Percentiles rank a stretch among this genome's conserved stretches.
phyloP scores from a whole-genome alignment of 202 grass and related monocot species.

The Panicum virgatum region DNA sequence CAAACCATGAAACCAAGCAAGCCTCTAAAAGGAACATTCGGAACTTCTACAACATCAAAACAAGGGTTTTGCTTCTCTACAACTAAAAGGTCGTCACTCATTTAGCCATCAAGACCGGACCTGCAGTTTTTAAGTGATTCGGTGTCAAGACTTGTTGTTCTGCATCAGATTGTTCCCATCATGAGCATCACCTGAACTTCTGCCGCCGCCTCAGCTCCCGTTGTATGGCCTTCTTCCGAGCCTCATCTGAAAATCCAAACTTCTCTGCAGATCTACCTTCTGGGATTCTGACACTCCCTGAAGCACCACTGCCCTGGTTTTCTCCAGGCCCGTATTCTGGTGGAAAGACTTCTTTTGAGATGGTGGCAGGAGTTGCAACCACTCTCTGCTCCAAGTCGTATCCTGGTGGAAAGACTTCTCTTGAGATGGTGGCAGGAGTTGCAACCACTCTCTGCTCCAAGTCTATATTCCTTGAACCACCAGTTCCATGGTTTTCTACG shows the following conservation, averaged over 20 bases:
- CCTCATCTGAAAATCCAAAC: constrained; percentile 40
- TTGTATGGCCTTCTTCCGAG: constrained; percentile 73
- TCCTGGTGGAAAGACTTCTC: too few species aligned
- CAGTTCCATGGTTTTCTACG: constrained; percentile 23
- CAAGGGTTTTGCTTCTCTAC: neutral
- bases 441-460: too few species aligned
- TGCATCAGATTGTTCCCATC: constrained; percentile 5
- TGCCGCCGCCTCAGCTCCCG: constrained; percentile 69
- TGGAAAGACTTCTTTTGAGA: neutral
- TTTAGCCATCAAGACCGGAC: neutral
- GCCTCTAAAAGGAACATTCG: neutral
- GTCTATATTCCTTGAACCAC: constrained; percentile 19
- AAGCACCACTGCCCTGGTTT: constrained; percentile 16
- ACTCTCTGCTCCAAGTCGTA: too few species aligned
- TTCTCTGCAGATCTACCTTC: neutral
- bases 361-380: neutral
- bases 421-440: too few species aligned
- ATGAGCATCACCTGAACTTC: constrained; percentile 49
- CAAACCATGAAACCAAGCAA: neutral
- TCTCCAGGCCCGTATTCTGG: constrained; percentile 22
- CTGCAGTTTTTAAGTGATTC: neutral
- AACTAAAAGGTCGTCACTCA: neutral
- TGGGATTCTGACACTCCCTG: constrained; percentile 15
- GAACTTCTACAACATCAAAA: neutral
- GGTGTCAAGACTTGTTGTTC: neutral